Evolutionary conservation across 306 rosid species (phyloP).

Genomic region (Citrullus colocynthis): DNA sequence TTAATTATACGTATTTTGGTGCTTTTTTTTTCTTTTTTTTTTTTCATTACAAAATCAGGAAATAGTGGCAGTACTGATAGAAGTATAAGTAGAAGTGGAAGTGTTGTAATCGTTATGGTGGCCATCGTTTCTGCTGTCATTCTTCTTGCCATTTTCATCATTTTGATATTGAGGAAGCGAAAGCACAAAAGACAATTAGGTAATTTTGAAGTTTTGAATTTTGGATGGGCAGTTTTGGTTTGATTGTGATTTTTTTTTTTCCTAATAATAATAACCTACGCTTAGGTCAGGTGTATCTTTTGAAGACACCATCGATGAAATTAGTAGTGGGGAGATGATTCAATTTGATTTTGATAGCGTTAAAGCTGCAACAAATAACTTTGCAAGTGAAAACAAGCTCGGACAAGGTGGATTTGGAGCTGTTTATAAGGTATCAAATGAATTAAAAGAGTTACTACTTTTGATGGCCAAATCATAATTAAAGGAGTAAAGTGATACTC

Average conservation of each 20-base stretch:
- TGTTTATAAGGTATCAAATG: background rate
- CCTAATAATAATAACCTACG: background rate
- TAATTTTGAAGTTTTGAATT: background rate
- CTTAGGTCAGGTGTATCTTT: background rate
- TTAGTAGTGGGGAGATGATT: background rate
- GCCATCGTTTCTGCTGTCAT: background rate
- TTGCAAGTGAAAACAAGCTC: background rate
- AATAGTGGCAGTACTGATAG: background rate
- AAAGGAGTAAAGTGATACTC: background rate
- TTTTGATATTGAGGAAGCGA: background rate
- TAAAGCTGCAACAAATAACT: background rate
- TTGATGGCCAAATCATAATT: no score
- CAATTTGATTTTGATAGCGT: background rate
- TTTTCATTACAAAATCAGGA: background rate
- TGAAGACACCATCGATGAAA: background rate
- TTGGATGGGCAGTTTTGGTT: background rate
- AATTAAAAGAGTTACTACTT: no score
- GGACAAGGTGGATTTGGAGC: slow-evolving; percentile 1
- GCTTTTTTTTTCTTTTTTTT: background rate
- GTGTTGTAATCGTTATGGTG: background rate
- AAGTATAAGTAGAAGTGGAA: background rate
- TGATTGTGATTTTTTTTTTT: background rate
- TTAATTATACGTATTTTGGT: background rate
- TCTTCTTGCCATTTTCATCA: background rate
- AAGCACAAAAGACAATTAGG: background rate